These are phyloP conservation scores for Lepiota venenata DNA, from an alignment of 768 basidiomycete species.

Conservation along the genomic window DNA sequence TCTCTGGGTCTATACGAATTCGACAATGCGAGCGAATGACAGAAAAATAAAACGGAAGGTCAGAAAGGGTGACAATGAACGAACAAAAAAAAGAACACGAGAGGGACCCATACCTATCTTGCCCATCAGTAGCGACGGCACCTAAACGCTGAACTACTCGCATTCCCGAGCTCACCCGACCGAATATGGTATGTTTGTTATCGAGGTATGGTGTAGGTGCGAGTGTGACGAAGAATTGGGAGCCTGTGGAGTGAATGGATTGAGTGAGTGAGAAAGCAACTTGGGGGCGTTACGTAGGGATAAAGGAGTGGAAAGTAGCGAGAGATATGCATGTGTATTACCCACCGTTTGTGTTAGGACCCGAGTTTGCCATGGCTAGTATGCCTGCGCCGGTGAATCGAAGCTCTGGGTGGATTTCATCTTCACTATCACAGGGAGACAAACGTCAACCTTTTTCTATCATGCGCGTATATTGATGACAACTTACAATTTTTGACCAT, in stretches of 20 bases:
- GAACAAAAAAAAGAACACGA: conserved; percentile 4
- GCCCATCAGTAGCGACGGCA: conserved; percentile 83
- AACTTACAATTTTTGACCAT: conserved; percentile 80
- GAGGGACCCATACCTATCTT: conserved; percentile 65
- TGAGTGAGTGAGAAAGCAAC: conserved; percentile 20
- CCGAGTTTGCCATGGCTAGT: conserved; percentile 96
- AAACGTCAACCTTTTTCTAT: neutral
- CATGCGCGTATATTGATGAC: neutral
- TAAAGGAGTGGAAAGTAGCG: too few species aligned
- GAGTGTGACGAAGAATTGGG: conserved; percentile 92
- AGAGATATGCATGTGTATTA: too few species aligned
- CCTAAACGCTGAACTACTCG: conserved; percentile 89
- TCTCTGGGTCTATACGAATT: conserved; percentile 50
- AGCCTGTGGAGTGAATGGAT: conserved; percentile 49
- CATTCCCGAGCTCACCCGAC: conserved; percentile 89
- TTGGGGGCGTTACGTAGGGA: too few species aligned
- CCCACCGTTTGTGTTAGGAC: conserved; percentile 83
- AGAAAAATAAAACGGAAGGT: conserved; percentile 2
- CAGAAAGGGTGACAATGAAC: conserved; percentile 1
- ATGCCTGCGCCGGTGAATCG: conserved; percentile 96
- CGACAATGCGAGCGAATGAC: neutral
- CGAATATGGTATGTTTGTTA: conserved; percentile 86
- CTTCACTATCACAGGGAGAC: conserved; percentile 49
- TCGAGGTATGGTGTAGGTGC: conserved; percentile 82
- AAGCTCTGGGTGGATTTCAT: conserved; percentile 88